Evolutionary conservation across 148 eudicot genomes (phyloP), one percentile per base, ranked within the genome.

Genomic region (Chenopodium formosanum): DNA sequence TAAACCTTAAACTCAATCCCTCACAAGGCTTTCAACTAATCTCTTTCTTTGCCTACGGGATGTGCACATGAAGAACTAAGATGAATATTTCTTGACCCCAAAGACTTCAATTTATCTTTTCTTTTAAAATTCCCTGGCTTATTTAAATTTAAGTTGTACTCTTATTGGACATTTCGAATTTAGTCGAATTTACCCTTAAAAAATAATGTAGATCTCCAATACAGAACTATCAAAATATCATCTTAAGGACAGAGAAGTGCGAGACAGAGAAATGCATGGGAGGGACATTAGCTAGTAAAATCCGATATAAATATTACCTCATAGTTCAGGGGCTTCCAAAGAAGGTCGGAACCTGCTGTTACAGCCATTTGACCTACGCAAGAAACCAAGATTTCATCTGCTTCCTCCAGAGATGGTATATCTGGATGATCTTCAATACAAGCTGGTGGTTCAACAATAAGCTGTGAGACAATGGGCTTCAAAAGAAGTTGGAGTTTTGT

Each of bases 321-420:
- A 75, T 92, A 88, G 87, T 96, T 96, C 69, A 96, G 88, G 46
- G 97, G 91, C 85, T 94, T 96, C 98, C 99, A 96, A 52, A 94
- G 86, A 75, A 94, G 97, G 87, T 96, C 99, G 74, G 91, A 87
- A 63, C 94, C 99, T 29, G 98, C 91, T 78, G 97, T 83, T 78
- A 94, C 89, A 80, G 99, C 99, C 99, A 96, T 92, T 85, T 92
- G 98, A 81, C 99, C 99, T 83, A 92, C 78, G 83, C 98, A 96
- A 70, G 81, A 82, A 78, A 96, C 91, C 85, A 96, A 87, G 79
- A 91, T 69, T 82, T 91, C 90, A 85, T 94, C 98, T 29, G 94
- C 94, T 81, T 96, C 98, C 64, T 83, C 64, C 66, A 85, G 84
- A 34, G 94, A 89, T 37, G 98, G 93, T 46, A 94, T 62, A 37